These are phyloP conservation scores for Cercospora sp. DNA, from an alignment of 2,329 filamentous ascomycete species.

Conservation along the genomic window DNA sequence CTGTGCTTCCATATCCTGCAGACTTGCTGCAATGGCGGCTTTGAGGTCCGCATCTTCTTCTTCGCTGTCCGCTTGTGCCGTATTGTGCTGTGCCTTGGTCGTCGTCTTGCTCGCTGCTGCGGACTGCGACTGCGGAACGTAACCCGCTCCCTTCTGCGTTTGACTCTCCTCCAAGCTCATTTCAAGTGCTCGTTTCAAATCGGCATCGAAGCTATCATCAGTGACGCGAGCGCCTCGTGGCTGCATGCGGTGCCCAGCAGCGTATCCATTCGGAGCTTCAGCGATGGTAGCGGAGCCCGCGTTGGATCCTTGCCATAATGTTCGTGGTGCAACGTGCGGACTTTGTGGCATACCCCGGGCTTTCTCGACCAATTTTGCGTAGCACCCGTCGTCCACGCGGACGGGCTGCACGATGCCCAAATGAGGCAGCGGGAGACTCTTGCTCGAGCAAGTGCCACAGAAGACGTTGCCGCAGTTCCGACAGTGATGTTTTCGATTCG, in stretches of 20 bases:
- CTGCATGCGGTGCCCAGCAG: conserved; percentile 64
- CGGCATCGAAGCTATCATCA: conserved; percentile 83
- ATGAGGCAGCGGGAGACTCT: conserved; percentile 83
- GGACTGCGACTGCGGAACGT: conserved; percentile 59
- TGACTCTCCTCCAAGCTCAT: conserved; percentile 97
- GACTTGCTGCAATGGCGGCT: conserved; percentile 89
- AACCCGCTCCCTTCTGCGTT: conserved; percentile 67
- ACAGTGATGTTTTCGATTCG: conserved; percentile 97
- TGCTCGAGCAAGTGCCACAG: conserved; percentile 90
- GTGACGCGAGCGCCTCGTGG: conserved; percentile 77
- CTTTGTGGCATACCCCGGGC: conserved; percentile 46
- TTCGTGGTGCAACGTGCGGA: conserved; percentile 50
- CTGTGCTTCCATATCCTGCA: conserved; percentile 97
- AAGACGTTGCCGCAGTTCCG: conserved; percentile 98
- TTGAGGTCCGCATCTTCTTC: conserved; percentile 93
- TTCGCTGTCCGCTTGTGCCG: conserved; percentile 53
- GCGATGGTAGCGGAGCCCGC: conserved; percentile 7
- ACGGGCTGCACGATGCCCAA: conserved; percentile 89
- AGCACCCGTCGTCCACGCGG: conserved; percentile 93
- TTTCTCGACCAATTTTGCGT: conserved; percentile 82
- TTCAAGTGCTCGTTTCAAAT: conserved; percentile 86
- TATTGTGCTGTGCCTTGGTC: conserved; percentile 29
- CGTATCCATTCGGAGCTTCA: not conserved
- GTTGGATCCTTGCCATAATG: conserved; percentile 56
- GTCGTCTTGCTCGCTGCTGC: conserved; percentile 24